Conservation (phyloP, 2,329 filamentous ascomycete genomes). For the Fusarium sambucinum region DNA sequence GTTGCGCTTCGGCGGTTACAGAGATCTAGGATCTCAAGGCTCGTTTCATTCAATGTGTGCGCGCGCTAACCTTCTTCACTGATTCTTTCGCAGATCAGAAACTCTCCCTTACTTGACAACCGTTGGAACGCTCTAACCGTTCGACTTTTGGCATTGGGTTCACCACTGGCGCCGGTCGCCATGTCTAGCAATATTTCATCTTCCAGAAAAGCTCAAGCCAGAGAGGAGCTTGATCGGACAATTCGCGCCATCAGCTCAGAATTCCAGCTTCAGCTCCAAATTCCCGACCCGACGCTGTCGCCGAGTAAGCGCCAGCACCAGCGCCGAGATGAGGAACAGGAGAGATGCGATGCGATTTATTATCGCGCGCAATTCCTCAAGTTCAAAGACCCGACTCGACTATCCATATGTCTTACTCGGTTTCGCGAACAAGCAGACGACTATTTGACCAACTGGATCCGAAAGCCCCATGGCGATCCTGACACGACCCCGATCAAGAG, state of each 20-base stretch:
- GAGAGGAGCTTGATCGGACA: constrained; percentile 42
- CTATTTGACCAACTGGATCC: constrained; percentile 37
- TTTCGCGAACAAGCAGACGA: constrained; percentile 44
- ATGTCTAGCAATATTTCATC: constrained; percentile 31
- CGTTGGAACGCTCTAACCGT: neutral
- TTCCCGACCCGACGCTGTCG: constrained; percentile 43
- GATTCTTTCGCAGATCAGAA: constrained; percentile 3
- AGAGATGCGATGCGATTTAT: constrained; percentile 44
- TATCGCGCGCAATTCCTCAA: constrained; percentile 36
- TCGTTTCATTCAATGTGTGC: constrained; percentile 5
- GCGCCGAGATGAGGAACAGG: constrained; percentile 42
- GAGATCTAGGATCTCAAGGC: neutral
- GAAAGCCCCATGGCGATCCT: constrained; percentile 37
- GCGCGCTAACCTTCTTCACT: constrained; percentile 7
- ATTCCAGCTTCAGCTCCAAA: constrained; percentile 45
- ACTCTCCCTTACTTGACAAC: constrained; percentile 1
- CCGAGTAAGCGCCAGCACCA: constrained; percentile 43
- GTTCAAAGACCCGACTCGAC: constrained; percentile 31
- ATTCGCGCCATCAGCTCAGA: constrained; percentile 46
- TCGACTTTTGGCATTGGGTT: constrained; percentile 8
- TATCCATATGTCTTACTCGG: constrained; percentile 40
- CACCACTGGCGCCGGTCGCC: constrained; percentile 14
- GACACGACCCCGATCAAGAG: constrained; percentile 36
- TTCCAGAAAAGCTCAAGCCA: constrained; percentile 13
- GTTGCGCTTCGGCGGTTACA: constrained; percentile 6